These are phyloP conservation scores for Arabidopsis arenosa DNA, from an alignment of 345 rosid species.

Conservation along the genomic window DNA sequence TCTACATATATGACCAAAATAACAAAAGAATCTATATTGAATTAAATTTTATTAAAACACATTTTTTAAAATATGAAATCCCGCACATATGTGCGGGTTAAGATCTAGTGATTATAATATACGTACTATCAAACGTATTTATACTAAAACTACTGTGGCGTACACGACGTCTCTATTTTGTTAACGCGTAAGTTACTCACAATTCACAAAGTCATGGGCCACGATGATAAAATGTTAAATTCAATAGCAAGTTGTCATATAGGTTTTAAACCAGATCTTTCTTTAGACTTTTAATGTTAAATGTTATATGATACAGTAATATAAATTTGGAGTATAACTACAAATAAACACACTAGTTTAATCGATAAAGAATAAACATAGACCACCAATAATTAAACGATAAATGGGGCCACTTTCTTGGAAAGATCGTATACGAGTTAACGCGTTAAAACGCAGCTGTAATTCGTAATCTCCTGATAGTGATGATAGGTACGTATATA, in stretches of 20 bases:
- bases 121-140: not conserved
- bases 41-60: not conserved
- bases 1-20: too few relatives aligned
- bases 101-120: not conserved
- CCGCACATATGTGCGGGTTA: too few relatives aligned
- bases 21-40: too few relatives aligned
- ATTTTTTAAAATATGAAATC: too few relatives aligned
- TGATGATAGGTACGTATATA: constrained; percentile 28
- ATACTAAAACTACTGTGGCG: constrained; percentile 14
- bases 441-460: constrained; percentile 48
- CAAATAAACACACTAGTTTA: constrained; percentile 9
- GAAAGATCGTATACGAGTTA: constrained; percentile 34
- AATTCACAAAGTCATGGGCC: constrained; percentile 16
- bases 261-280: not conserved
- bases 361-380: constrained; percentile 26
- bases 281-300: too few relatives aligned
- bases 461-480: constrained; percentile 42
- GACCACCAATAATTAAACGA: not conserved
- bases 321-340: not conserved
- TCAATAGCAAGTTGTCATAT: constrained; percentile 13
- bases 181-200: constrained; percentile 36
- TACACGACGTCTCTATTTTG: constrained; percentile 13
- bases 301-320: constrained; percentile 5
- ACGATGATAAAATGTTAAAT: not conserved
- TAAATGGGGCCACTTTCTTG: constrained; percentile 31